Evolutionary conservation across 129 eudicot species (phyloP).

Genomic region (Glebionis coronaria): DNA sequence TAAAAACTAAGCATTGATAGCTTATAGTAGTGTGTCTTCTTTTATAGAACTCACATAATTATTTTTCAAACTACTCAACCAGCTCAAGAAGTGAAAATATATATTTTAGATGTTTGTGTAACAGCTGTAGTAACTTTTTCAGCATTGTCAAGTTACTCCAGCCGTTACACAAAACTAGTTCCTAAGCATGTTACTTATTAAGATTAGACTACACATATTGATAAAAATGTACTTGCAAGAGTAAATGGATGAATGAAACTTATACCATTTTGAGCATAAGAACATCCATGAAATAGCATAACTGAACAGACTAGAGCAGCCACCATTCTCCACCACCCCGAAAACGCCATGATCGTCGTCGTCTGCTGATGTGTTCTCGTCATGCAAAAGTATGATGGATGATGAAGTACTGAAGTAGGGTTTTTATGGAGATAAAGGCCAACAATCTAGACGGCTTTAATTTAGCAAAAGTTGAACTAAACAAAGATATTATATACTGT

Average conservation of each 20-base stretch:
- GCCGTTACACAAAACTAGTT: too few relatives aligned
- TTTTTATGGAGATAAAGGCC: slow-evolving; percentile 27
- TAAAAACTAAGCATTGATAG: too few relatives aligned
- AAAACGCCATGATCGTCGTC: slow-evolving; percentile 24
- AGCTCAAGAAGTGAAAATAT: too few relatives aligned
- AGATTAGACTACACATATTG: too few relatives aligned
- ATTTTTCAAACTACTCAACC: too few relatives aligned
- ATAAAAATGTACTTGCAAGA: not conserved
- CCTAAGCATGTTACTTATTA: too few relatives aligned
- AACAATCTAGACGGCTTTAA: slow-evolving; percentile 38
- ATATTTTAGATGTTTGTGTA: too few relatives aligned
- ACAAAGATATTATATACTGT: too few relatives aligned
- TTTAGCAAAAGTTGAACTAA: slow-evolving; percentile 20
- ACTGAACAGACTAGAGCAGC: slow-evolving; percentile 19
- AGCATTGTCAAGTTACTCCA: too few relatives aligned
- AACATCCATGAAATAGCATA: slow-evolving; percentile 33
- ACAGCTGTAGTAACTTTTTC: too few relatives aligned
- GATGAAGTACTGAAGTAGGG: slow-evolving; percentile 12
- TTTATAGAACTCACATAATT: too few relatives aligned
- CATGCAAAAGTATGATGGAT: slow-evolving; percentile 2
- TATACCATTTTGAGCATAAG: slow-evolving; percentile 33
- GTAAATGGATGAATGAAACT: not conserved
- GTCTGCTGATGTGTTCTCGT: not conserved
- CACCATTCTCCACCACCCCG: slow-evolving; percentile 26
- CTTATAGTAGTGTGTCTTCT: too few relatives aligned